Percentiles rank a stretch among this genome's conserved stretches.
Conservation (phyloP, 1,139 yeast genomes). For the Geotrichum aggregatum region DNA sequence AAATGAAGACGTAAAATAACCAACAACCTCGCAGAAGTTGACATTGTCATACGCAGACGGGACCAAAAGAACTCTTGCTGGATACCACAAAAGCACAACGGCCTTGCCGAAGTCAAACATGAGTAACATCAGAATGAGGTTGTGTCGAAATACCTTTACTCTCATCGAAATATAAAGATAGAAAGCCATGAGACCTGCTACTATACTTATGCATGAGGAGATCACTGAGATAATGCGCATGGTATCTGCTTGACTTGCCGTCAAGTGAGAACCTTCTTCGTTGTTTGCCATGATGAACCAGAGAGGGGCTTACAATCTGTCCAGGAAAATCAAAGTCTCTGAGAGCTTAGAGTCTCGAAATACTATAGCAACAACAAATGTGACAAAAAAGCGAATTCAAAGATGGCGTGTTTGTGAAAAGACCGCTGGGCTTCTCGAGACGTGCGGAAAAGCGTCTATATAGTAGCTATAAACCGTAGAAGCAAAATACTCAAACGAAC, state of each 20-base stretch:
- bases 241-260: slow-evolving; percentile 25
- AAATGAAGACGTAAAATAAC: slow-evolving; percentile 77
- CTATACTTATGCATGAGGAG: slow-evolving; percentile 33
- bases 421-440: too few species aligned
- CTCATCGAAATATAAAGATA: slow-evolving; percentile 35
- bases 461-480: neutral
- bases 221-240: slow-evolving; percentile 32
- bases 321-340: neutral
- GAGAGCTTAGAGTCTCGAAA: neutral
- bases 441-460: too few species aligned
- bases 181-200: slow-evolving; percentile 34
- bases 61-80: slow-evolving; percentile 54
- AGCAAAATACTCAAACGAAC: too few species aligned
- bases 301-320: neutral
- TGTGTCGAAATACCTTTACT: slow-evolving; percentile 35
- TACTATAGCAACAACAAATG: too few species aligned
- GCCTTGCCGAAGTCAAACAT: slow-evolving; percentile 75
- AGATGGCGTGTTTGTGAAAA: too few species aligned
- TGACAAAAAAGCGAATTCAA: too few species aligned
- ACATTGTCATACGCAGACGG: slow-evolving; percentile 50
- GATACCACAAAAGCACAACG: slow-evolving; percentile 62
- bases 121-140: slow-evolving; percentile 59
- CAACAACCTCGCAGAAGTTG: slow-evolving; percentile 65
- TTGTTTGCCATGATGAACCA: neutral
- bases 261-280: neutral